Evolutionary conservation across 164 flowering plant species (phyloP), one percentile per base, ranked within the genome.

Genomic region (Vitis labrusca): DNA sequence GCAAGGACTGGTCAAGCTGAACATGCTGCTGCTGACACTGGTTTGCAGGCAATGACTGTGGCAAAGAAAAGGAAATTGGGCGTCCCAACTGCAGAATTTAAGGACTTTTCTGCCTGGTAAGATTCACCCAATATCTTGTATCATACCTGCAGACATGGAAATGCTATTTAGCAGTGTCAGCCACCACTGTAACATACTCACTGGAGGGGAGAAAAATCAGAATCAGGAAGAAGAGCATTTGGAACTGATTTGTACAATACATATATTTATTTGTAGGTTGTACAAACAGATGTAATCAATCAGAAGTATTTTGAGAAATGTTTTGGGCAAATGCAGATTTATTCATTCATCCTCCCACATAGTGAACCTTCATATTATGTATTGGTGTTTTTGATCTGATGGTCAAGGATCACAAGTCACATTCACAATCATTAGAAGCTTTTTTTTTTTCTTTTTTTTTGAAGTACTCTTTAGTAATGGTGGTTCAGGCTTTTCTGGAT

Each of bases 41-140:
- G 53, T 37, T 9, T 63, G 17, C 68, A 80, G 49, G 74, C 70
- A 57, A 77, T 13, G 70, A 67, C 78, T 61, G 68, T 69, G 10
- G 50, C 80, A 58, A 95, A 90, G 89, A 95, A 90, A 75, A 88
- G 94, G 76, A 93, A 91, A 79, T 54, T 77, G 27, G 78, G 78
- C 59, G 79, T 51, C 53, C 74, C 88, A 61, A 50, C 73, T 0
- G 79, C 74, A 57, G 91, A 84, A 68, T 86, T 79, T 19, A 85
- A 85, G 65, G 84, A 90, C 67, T 92, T 92, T 70, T 92, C 98
- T 69, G 76, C 76, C 69, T 95, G 98, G 99, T 95, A 85, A 73
- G 30, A 57, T 19, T 69, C 50, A 19, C 16, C 44, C 58, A 61
- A 32, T 15, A 13, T 50, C 11, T 72, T 63, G 81, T 79, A 71